Evolutionary conservation across 164 flowering plant species (phyloP), one percentile per base, ranked within the genome.

Genomic region (Tetrastigma voinierianum): DNA sequence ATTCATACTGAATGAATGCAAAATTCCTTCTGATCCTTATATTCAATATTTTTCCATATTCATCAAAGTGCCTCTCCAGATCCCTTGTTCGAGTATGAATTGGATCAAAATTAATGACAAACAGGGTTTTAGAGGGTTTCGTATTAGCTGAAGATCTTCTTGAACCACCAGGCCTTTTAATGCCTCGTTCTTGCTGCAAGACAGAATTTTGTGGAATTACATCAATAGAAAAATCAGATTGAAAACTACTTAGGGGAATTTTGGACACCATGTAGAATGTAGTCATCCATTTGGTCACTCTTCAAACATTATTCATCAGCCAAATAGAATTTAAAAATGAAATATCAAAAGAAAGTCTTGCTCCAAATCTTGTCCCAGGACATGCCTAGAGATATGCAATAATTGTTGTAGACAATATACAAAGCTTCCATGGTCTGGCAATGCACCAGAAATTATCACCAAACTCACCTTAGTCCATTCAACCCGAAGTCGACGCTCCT

Each of bases 91-190:
- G 79, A 9, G 99, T 93, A 68, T 76, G 70, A 23, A 82, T 61
- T 21, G 97, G 90, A 68, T 96, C 98, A 72, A 96, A 93, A 61
- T 96, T 93, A 9, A 93, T 96, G 62, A 96, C 97, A 82, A 96
- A 93, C 83, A 96, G 64, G 17, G 98, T 96, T 79, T 88, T 96
- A 24, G 99, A 88, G 51, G 97, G 97, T 64, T 67, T 90, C 46
- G 66, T 59, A 71, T 80, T 87, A 11, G 83, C 68, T 53, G 93
- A 68, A 64, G 93, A 79, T 80, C 80, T 88, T 77, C 81, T 88
- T 23, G 93, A 74, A 53, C 83, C 81, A 15, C 79, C 87, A 70
- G 87, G 77, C 71, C 83, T 85, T 76, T 95, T 65, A 64, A 63
- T 75, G 46, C 92, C 97, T 55, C 97, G 92, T 64, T 95, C 99